These are phyloP conservation scores for Boeremia exigua DNA, from an alignment of 2,329 filamentous ascomycete species.

Conservation along the genomic window DNA sequence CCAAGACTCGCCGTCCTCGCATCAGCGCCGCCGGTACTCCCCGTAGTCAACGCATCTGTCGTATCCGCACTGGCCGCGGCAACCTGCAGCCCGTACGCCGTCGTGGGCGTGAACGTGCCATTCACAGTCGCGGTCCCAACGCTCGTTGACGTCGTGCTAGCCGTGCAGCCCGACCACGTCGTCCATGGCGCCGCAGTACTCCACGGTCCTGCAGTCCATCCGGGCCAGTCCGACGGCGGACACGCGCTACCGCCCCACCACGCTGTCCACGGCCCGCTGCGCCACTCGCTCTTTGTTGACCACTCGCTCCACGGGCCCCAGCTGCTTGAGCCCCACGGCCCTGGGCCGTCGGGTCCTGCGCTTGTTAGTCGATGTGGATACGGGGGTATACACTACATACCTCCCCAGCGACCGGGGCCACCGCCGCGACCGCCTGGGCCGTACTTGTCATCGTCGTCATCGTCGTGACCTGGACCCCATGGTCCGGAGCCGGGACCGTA, in stretches of 20 bases:
- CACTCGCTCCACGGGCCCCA: conserved; percentile 41
- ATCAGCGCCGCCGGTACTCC: conserved; percentile 16
- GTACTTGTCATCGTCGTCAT: not conserved
- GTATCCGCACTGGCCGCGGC: conserved; percentile 30
- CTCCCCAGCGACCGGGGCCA: conserved; percentile 28
- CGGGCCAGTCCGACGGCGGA: conserved; percentile 44
- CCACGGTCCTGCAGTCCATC: conserved; percentile 47
- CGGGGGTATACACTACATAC: conserved; percentile 10
- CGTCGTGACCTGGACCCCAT: conserved; percentile 22
- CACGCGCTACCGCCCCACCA: conserved; percentile 46
- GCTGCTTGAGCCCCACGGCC: conserved; percentile 34
- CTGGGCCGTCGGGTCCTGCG: conserved; percentile 29
- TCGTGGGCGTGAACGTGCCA: conserved; percentile 30
- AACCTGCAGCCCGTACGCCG: conserved; percentile 42
- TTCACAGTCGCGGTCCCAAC: conserved; percentile 38
- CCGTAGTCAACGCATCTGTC: not conserved
- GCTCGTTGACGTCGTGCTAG: conserved; percentile 40
- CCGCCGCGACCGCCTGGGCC: conserved; percentile 19
- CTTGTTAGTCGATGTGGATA: not conserved
- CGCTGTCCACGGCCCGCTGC: conserved; percentile 40
- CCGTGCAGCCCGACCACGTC: conserved; percentile 42
- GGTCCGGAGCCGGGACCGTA: conserved; percentile 30
- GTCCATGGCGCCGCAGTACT: conserved; percentile 46
- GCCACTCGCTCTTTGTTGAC: conserved; percentile 36
- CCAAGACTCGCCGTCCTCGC: conserved; percentile 29